phyloP scores from a whole-genome alignment of 1,284 basidiomycete genomes.

The Mycena sp. region DNA sequence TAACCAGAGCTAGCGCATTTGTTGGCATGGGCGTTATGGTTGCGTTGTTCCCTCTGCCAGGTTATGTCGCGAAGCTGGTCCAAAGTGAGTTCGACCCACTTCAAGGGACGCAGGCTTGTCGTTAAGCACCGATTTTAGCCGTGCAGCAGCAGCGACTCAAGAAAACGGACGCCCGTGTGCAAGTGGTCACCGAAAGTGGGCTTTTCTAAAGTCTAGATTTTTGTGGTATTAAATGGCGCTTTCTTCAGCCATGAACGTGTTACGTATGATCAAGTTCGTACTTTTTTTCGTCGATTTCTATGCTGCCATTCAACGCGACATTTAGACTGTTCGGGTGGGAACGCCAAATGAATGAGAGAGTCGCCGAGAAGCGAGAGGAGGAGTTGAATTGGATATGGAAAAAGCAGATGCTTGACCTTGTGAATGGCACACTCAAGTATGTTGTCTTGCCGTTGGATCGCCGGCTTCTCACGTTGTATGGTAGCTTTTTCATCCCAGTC shows the following conservation, averaged over 20 bases:
- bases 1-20: constrained; percentile 46
- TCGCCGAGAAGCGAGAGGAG: constrained; percentile 63
- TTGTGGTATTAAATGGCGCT: not conserved
- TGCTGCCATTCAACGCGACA: not conserved
- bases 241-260: constrained; percentile 54
- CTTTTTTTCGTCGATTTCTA: constrained; percentile 32
- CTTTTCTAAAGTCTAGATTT: not conserved
- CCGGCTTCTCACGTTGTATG: constrained; percentile 34
- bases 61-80: constrained; percentile 49
- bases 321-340: constrained; percentile 74
- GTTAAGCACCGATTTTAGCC: not conserved
- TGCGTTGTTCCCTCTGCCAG: constrained; percentile 62
- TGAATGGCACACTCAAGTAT: constrained; percentile 57
- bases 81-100: constrained; percentile 41
- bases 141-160: constrained; percentile 35
- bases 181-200: constrained; percentile 60
- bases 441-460: constrained; percentile 27
- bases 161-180: constrained; percentile 58
- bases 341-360: constrained; percentile 57
- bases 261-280: constrained; percentile 75
- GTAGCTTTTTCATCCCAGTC: constrained; percentile 34
- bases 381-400: constrained; percentile 62
- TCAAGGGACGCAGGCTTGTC: constrained; percentile 36
- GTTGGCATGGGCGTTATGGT: constrained; percentile 65
- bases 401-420: constrained; percentile 54